Evolutionary conservation across 495 filamentous ascomycete species (phyloP).

Genomic region (Staphylotrichum tortipilum): DNA sequence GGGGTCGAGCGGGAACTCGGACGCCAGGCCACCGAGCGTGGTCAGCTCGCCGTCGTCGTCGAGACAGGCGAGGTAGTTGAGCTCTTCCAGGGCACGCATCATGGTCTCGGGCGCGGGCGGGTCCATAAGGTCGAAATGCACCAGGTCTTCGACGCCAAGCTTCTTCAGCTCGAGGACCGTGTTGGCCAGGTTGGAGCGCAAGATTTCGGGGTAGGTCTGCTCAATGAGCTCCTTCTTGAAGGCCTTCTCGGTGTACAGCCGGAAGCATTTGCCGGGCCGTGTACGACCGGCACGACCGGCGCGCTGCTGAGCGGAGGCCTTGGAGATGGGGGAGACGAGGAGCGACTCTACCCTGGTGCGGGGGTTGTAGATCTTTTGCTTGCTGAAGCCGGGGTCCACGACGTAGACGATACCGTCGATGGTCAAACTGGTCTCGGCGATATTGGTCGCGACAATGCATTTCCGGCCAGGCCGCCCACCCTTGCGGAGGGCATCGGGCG

Average conservation of each 20-base stretch:
- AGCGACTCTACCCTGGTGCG: slow-evolving; percentile 93
- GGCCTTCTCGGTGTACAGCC: slow-evolving; percentile 88
- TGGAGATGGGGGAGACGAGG: slow-evolving; percentile 91
- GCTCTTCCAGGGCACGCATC: slow-evolving; percentile 95
- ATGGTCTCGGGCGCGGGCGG: slow-evolving; percentile 96
- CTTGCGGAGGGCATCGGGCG: slow-evolving; percentile 59
- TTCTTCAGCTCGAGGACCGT: slow-evolving; percentile 98
- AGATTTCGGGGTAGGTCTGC: slow-evolving; percentile 91
- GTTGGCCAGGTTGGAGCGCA: slow-evolving; percentile 85
- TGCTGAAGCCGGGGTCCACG: slow-evolving; percentile 96
- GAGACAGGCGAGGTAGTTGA: slow-evolving; percentile 93
- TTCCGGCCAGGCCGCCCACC: slow-evolving; percentile 89
- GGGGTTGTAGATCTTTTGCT: slow-evolving; percentile 99
- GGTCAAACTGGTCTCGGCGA: slow-evolving; percentile 93
- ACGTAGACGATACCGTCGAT: slow-evolving; percentile 99
- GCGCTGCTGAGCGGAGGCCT: slow-evolving; percentile 95
- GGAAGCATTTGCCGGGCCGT: slow-evolving; percentile 93
- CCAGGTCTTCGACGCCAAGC: slow-evolving; percentile 87
- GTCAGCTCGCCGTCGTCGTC: slow-evolving; percentile 95
- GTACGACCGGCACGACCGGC: slow-evolving; percentile 99
- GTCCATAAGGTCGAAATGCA: slow-evolving; percentile 99
- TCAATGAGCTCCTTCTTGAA: slow-evolving; percentile 98
- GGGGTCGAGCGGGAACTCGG: slow-evolving; percentile 93
- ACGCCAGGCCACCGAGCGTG: slow-evolving; percentile 72
- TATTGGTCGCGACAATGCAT: slow-evolving; percentile 91